Evolutionary conservation across 2,329 filamentous ascomycete species (phyloP), one percentile per base, ranked within the genome.

Genomic region (Cladosporium sphaerospermum): DNA sequence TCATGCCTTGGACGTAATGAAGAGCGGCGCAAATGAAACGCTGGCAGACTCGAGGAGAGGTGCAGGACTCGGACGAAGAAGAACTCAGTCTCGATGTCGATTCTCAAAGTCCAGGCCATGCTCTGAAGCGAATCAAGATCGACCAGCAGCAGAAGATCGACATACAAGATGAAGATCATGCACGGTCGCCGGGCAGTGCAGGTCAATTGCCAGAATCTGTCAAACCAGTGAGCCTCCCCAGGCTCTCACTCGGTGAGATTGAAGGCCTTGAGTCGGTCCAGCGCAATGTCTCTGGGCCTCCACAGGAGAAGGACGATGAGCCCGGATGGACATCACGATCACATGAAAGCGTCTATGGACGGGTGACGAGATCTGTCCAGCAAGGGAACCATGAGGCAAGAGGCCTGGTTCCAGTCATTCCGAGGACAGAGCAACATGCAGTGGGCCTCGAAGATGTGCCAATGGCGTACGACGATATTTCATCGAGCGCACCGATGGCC

Each of bases 21-120:
- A 54, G 53, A 42, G 13, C 23, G 23, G 54, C 52, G 57, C 63
- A 64, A 71, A 78, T 77, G 75, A 75, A 69, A 66, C 66, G 67
- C 68, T 78, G 75, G 75, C 70, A 73, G 60, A 66, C 71, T 61
- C 70, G 66, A 65, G 75, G 75, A 59, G 76, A 71, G 66, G 75
- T 77, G 58, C 69, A 68, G 66, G 75, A 77, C 64, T 77, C 75
- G 55, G 75, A 78, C 68, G 75, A 76, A 53, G 75, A 77, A 47
- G 73, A 74, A n/a, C 46, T 62, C 46, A 56, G 57, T 49, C 47
- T 58, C 28, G 54, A 55, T 6, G 39, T 31, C 11, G 39, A 54
- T 16, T 55, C 36, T 52, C 19, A 42, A 54, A 53, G 28, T 33
- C 59, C 23, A 11, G 31, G 23, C 36, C 39, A 51, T 32, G 39